Evolutionary conservation across 345 rosid species (phyloP).

Genomic region (Gossypium ekmanianum): DNA sequence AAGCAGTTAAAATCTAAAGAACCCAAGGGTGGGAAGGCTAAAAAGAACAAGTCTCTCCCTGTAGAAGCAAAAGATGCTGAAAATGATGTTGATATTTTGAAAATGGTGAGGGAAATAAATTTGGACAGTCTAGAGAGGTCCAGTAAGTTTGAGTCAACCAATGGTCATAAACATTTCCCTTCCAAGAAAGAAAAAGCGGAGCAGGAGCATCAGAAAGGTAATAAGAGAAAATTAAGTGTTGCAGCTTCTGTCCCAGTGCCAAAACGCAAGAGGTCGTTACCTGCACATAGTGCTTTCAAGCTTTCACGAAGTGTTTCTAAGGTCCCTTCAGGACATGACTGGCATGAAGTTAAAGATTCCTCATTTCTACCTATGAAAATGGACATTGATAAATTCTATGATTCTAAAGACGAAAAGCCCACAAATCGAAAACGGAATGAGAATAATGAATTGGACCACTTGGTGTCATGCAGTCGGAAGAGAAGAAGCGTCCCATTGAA

Average conservation of each 20-base stretch:
- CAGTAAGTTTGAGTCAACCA: constrained; percentile 67
- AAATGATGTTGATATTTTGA: constrained; percentile 75
- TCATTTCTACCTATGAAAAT: constrained; percentile 19
- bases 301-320: constrained; percentile 38
- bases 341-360: constrained; percentile 27
- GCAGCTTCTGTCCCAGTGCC: constrained; percentile 54
- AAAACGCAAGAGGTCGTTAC: constrained; percentile 71
- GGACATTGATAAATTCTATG: constrained; percentile 30
- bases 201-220: constrained; percentile 42
- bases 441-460: constrained; percentile 33
- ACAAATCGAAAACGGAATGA: constrained; percentile 23
- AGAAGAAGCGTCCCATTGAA: constrained; percentile 38
- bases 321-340: constrained; percentile 27
- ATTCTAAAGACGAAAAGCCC: constrained; percentile 35
- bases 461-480: constrained; percentile 38
- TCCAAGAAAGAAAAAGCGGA: constrained; percentile 37
- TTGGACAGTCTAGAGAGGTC: constrained; percentile 51
- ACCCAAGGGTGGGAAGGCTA: constrained; percentile 48
- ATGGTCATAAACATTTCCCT: constrained; percentile 58
- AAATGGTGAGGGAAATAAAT: constrained; percentile 93
- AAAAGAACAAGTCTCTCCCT: constrained; percentile 41
- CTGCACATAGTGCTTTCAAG: constrained; percentile 55
- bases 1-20: constrained; percentile 70
- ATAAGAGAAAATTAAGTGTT: constrained; percentile 53
- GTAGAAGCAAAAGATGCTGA: constrained; percentile 47